Evolutionary conservation across 805 yeast genomes (phyloP), one percentile per base, ranked within the genome.

Genomic region (Kodamaea laetipori): DNA sequence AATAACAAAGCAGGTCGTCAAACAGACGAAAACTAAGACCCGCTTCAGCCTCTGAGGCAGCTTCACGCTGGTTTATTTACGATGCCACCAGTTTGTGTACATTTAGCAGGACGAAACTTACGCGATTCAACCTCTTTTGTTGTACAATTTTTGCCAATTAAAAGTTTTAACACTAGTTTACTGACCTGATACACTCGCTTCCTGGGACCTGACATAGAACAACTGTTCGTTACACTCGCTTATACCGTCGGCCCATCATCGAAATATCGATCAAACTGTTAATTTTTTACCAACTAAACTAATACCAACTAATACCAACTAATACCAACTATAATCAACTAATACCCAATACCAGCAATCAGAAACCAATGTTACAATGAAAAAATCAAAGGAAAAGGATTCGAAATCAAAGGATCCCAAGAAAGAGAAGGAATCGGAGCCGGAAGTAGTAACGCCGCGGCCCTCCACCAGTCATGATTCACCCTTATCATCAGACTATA

Each of bases 401-500:
- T 13, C 34, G 15, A 17, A 30, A 9, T 17, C 34, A 30, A 28
- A 28, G 24, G 24, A 21, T 21, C 24, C 24, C 24, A 6, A 27
- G 12, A n/a, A n/a, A n/a, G n/a, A n/a, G n/a, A n/a, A n/a, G n/a
- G n/a, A n/a, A n/a, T n/a, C n/a, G n/a, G n/a, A n/a, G n/a, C n/a
- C n/a, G 21, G 41, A 27, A 18, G 25, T 31, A 26, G 24, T 25
- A 7, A 30, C 41, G 2, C 41, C 36, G 11, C 25, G 36, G 11
- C 41, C 41, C 11, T 30, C 35, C 2, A 24, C 25, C 3, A 30
- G 34, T 19, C 17, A 13, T 3, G 41, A 38, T 10, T 32, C 32
- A 33, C 41, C 41, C 4, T 5, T 40, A 10, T 18, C 43, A 5
- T 40, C 43, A 8, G 60, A 53, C 16, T 47, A 54, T 34, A 44